Evolutionary conservation across 306 rosid genomes (phyloP).

Genomic region (Gastrolobium bilobum): DNA sequence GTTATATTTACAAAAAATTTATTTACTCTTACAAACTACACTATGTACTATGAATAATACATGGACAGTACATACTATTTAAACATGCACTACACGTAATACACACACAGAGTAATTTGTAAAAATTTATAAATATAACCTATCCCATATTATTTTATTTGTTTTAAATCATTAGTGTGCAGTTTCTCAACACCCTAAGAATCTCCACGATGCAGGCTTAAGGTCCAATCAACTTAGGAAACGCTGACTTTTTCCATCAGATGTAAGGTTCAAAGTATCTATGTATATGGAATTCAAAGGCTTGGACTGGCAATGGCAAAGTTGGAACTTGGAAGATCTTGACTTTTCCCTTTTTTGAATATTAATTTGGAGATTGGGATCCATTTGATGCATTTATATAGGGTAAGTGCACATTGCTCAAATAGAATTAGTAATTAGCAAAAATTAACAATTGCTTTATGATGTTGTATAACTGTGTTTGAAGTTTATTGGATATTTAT

Average conservation of each 20-base stretch:
- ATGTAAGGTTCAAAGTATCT: slow-evolving; percentile 3
- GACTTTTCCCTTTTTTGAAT: background rate
- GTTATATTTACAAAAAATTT: too few species aligned
- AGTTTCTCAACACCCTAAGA: slow-evolving; percentile 4
- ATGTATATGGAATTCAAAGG: background rate
- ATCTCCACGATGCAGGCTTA: background rate
- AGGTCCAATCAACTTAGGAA: background rate
- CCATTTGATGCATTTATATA: background rate
- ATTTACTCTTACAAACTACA: too few species aligned
- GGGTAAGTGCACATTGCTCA: slow-evolving; percentile 12
- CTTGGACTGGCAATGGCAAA: slow-evolving; percentile 6
- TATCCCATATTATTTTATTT: background rate
- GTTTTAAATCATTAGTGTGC: background rate
- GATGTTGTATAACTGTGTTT: slow-evolving; percentile 20
- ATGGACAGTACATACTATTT: too few species aligned
- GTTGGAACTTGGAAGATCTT: slow-evolving; percentile 7
- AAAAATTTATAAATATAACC: background rate
- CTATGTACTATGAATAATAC: too few species aligned
- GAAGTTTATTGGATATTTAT: slow-evolving; percentile 24
- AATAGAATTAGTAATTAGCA: background rate
- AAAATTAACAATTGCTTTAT: background rate
- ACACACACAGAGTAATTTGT: too few species aligned
- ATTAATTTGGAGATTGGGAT: slow-evolving; percentile 8
- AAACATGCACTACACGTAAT: too few species aligned
- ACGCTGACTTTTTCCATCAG: background rate